Evolutionary conservation across 2,329 filamentous ascomycete species (phyloP), one percentile per base, ranked within the genome.

Genomic region (Rutstroemia sp.): DNA sequence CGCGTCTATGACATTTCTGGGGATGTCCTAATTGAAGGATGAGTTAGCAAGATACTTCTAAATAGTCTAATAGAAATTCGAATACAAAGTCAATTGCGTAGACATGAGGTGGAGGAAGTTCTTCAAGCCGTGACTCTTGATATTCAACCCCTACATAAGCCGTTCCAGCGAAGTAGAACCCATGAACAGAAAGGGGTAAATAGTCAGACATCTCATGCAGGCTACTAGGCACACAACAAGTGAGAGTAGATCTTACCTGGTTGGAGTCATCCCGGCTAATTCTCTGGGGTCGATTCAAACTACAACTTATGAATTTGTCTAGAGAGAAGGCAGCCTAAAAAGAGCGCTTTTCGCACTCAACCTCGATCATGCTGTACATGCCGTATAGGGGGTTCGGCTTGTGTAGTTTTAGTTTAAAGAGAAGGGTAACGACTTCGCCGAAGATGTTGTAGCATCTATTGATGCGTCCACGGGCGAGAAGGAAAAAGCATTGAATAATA

Each of bases 281-380:
- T 10, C 4, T 27, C 10, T 55, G 53, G 9, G 53, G 53, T 37
- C 53, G 16, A 23, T 19, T 9, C 10, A 55, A 38, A 5, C 25
- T 39, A 34, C 19, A 44, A 34, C 53, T 51, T 3, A 87, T 73
- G 58, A 86, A 86, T 51, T 80, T 82, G 63, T 87, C 82, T 3
- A 87, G 69, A 12, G 76, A 79, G 63, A 86, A 87, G 0, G 80
- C 79, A 37, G 79, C 80, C 84, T 83, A 87, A 49, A 87, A 86
- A 0, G 81, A 73, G 16, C 79, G 71, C 59, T 77, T 77, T 3
- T 78, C 73, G 45, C 76, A 75, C 59, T 82, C 77, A 4, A 70
- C 63, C 30, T 73, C 69, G n/a, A 75, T 65, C 18, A 72, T 69
- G 58, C 75, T 71, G 2, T 62, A 47, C 5, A 59, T 61, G 5